A percentile compares a stretch with the other conserved stretches of the same genome.
Evolutionary conservation across 106 monocot species (phyloP).

Genomic region (Dioscorea alata): DNA sequence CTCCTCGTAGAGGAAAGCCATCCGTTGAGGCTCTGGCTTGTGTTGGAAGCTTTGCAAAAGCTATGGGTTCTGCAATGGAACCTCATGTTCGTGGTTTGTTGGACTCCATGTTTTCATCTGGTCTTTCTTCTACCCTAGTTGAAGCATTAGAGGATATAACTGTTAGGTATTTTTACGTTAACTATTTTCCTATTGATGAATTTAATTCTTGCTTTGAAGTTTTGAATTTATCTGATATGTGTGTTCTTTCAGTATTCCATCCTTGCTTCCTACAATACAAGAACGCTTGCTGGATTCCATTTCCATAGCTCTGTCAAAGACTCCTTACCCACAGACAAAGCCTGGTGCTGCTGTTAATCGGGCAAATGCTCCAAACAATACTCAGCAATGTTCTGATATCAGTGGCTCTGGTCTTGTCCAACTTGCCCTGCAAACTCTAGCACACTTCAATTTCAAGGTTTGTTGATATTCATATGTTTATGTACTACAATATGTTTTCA

Average conservation of each 20-base stretch:
- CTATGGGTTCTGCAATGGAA: constrained; percentile 87
- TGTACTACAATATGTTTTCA: neutral
- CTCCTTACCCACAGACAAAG: constrained; percentile 49
- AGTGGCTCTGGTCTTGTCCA: constrained; percentile 64
- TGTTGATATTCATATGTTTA: constrained; percentile 2
- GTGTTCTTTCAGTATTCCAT: constrained; percentile 57
- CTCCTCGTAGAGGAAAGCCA: constrained; percentile 88
- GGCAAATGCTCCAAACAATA: constrained; percentile 25
- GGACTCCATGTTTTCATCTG: constrained; percentile 81
- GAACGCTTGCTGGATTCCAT: constrained; percentile 84
- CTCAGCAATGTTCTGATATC: constrained; percentile 57
- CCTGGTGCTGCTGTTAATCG: constrained; percentile 25
- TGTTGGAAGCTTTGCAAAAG: constrained; percentile 89
- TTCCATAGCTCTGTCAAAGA: constrained; percentile 66
- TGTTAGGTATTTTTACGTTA: constrained; percentile 39
- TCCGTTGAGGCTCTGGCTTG: constrained; percentile 91
- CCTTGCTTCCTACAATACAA: constrained; percentile 79
- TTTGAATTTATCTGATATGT: constrained; percentile 3
- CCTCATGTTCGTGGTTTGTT: constrained; percentile 77
- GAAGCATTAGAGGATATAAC: constrained; percentile 78
- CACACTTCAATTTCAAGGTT: constrained; percentile 88
- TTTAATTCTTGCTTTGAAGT: neutral
- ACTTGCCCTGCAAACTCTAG: constrained; percentile 85
- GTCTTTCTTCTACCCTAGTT: constrained; percentile 70
- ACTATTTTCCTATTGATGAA: neutral